Evolutionary conservation across 495 filamentous ascomycete genomes (phyloP).

Genomic region (Lentithecium fluviatile): DNA sequence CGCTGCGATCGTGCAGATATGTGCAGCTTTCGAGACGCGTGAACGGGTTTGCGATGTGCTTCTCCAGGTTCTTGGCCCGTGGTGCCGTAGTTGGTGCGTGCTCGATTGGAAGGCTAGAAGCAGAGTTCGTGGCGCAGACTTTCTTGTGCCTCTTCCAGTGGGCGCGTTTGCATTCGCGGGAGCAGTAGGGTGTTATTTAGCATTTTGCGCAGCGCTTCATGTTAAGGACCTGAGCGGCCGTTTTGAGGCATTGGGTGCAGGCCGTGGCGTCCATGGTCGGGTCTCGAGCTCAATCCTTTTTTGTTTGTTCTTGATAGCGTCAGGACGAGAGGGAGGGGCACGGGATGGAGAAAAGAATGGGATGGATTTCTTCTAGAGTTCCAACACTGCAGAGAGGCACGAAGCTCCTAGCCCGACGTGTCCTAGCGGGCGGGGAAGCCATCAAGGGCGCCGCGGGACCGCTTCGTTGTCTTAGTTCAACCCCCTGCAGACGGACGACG

Average conservation of each 20-base stretch:
- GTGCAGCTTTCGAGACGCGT: conserved; percentile 36
- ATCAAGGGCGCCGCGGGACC: too few relatives aligned
- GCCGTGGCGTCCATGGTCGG: too few relatives aligned
- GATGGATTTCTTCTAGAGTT: too few relatives aligned
- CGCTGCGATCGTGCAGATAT: conserved; percentile 45
- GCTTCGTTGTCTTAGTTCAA: too few relatives aligned
- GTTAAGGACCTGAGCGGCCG: neutral
- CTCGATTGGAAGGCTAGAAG: conserved; percentile 1
- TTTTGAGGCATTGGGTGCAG: neutral
- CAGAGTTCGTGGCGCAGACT: neutral
- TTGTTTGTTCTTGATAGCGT: too few relatives aligned
- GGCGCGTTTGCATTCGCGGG: conserved; percentile 47
- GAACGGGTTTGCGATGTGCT: conserved; percentile 25
- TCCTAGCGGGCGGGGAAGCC: too few relatives aligned
- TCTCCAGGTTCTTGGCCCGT: neutral
- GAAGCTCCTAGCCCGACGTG: too few relatives aligned
- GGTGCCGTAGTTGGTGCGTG: conserved; percentile 10
- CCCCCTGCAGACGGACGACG: too few relatives aligned
- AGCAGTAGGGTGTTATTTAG: conserved; percentile 46
- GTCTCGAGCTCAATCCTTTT: too few relatives aligned
- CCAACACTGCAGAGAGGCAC: too few relatives aligned
- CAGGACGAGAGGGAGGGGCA: too few relatives aligned
- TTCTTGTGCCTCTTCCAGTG: conserved; percentile 42
- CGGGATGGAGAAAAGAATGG: too few relatives aligned
- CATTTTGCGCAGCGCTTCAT: conserved; percentile 47